A percentile compares a stretch with the other conserved stretches of the same genome.
Evolutionary conservation across 2,329 filamentous ascomycete genomes (phyloP).

Genomic region (Ophiostoma australiae): DNA sequence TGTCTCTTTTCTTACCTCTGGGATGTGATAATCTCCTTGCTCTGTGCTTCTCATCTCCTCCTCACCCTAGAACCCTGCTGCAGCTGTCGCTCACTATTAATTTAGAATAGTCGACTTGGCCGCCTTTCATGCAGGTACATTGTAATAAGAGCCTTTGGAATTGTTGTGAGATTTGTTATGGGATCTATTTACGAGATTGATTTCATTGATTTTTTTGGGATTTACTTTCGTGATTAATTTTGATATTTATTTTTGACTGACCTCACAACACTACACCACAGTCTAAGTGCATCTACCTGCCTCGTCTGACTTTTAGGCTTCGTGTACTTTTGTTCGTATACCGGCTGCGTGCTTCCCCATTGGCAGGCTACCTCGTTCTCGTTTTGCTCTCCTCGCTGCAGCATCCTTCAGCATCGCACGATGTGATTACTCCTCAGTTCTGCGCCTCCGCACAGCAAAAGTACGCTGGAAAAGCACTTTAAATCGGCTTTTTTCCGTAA

Average conservation of each 20-base stretch:
- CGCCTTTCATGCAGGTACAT: no score
- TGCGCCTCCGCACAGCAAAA: not conserved
- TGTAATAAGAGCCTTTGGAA: no score
- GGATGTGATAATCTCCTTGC: not conserved
- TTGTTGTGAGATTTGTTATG: no score
- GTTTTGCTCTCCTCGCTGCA: not conserved
- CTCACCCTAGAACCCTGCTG: not conserved
- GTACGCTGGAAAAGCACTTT: not conserved
- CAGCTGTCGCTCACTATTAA: slow-evolving; percentile 3
- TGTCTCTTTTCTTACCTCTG: not conserved
- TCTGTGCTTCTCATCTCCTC: not conserved
- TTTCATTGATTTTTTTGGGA: no score
- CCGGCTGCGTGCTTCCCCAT: not conserved
- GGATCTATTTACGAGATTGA: no score
- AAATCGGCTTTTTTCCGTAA: not conserved
- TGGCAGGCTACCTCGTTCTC: not conserved
- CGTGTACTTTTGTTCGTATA: not conserved
- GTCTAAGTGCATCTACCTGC: not conserved
- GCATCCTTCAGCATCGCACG: not conserved
- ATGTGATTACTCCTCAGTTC: not conserved
- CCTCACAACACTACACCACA: no score
- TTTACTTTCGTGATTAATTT: no score
- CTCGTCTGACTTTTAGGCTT: no score
- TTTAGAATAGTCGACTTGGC: not conserved
- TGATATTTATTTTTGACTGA: no score